Base-by-base conservation (phyloP, 202 grass and related monocot genomes). In the Eragrostis tef region DNA sequence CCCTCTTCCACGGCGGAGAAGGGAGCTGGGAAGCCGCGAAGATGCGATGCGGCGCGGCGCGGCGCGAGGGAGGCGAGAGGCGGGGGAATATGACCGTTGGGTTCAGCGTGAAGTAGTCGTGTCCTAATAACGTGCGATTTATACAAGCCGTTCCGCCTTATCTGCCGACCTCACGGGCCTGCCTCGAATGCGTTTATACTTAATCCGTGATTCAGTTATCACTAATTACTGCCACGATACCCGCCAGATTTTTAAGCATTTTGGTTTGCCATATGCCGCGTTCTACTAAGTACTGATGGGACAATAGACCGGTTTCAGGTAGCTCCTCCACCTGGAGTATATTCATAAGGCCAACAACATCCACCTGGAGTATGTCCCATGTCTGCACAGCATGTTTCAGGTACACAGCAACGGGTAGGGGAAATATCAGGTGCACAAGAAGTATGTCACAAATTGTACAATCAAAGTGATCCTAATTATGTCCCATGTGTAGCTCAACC, bases 1-100 rank as follows among this genome's bases (percentile, higher is more conserved):
- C 49, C 49, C 27, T 50, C 16, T 36, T 54, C 70, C 26, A 48
- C 43, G 53, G 25, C 15, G 59, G 36, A 65, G 76, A 56, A 48
- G 60, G 9, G 17, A 19, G 10, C 29, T 8, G 54, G 3, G 51
- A 6, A 71, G 20, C 39, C 31, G 64, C 64, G 9, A 5, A 17
- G 17, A 15, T 9, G 53, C 13, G 63, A 22, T 19, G 27, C 20
- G 47, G 14, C 21, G 64, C 64, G 31, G 31, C 31, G 31, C 31
- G 78, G 77, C 50, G 64, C 64, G 77, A 16, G 27, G 60, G 45
- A 27, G 75, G 27, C 29, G 74, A 83, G 72, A n/a, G 43, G 54
- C 34, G 34, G 34, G 34, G 34, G 5, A 86, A 81, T 86, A 69
- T 75, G 52, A 86, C 84, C 78, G 84, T 86, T 86, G 77, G 74